Evolutionary conservation across 1,139 yeast species (phyloP).

Genomic region (Yamadazyma songkhlaensis): DNA sequence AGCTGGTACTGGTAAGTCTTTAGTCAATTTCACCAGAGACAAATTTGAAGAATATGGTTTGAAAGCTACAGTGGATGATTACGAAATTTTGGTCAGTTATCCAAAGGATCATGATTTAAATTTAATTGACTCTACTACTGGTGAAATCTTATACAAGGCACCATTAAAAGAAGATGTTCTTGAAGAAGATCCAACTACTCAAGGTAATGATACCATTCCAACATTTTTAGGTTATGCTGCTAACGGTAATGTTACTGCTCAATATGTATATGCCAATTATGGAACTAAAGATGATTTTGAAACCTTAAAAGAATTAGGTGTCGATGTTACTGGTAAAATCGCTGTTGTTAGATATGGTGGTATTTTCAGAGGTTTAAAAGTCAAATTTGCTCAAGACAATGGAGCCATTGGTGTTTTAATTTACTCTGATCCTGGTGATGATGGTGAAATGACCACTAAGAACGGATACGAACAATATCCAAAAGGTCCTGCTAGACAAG

Average conservation of each 20-base stretch:
- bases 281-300: slow-evolving; percentile 39
- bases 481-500: slow-evolving; percentile 47
- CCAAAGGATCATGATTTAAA: slow-evolving; percentile 49
- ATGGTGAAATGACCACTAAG: slow-evolving; percentile 38
- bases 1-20: slow-evolving; percentile 64
- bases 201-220: slow-evolving; percentile 41
- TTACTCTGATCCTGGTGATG: slow-evolving; percentile 47
- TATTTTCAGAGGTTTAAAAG: slow-evolving; percentile 45
- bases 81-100: slow-evolving; percentile 53
- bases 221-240: slow-evolving; percentile 48
- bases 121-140: slow-evolving; percentile 29
- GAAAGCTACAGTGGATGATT: slow-evolving; percentile 51
- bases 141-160: slow-evolving; percentile 52
- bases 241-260: slow-evolving; percentile 46
- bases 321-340: slow-evolving; percentile 41
- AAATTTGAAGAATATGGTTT: slow-evolving; percentile 63
- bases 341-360: slow-evolving; percentile 41
- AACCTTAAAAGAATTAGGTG: slow-evolving; percentile 27
- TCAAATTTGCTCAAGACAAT: slow-evolving; percentile 47
- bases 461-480: slow-evolving; percentile 47
- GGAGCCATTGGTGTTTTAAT: slow-evolving; percentile 46
- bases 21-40: slow-evolving; percentile 64
- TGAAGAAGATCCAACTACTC: slow-evolving; percentile 67
- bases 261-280: slow-evolving; percentile 43
- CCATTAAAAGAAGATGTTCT: slow-evolving; percentile 69